A percentile compares a stretch with the other conserved stretches of the same genome.
Evolutionary conservation across 495 filamentous ascomycete genomes (phyloP).

Genomic region (Trichoderma erinaceum): DNA sequence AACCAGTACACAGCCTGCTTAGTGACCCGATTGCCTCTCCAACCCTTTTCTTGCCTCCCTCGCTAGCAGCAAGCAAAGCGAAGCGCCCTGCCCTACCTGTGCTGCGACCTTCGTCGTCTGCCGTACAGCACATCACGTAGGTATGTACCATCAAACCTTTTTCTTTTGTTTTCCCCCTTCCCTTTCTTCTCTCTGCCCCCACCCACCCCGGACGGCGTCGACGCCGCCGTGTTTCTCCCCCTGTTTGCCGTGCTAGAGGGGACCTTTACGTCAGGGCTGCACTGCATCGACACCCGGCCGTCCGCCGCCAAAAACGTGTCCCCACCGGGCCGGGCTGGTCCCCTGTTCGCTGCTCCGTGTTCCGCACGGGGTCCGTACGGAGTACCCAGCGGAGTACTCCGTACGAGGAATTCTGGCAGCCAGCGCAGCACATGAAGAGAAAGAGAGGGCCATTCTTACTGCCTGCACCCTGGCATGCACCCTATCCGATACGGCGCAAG

Average conservation of each 20-base stretch:
- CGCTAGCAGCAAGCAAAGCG: no score
- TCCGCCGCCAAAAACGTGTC: neutral
- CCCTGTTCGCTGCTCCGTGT: constrained; percentile 7
- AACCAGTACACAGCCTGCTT: neutral
- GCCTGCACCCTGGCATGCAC: neutral
- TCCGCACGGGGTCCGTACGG: constrained; percentile 12
- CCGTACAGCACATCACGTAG: neutral
- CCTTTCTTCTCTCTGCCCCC: neutral
- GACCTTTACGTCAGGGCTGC: constrained; percentile 8
- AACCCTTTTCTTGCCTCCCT: neutral
- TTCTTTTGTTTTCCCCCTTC: neutral
- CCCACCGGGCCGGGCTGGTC: constrained; percentile 5
- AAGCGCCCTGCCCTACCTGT: neutral
- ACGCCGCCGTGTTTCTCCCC: neutral
- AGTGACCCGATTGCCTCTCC: neutral
- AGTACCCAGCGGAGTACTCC: neutral
- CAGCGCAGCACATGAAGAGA: neutral
- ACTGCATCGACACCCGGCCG: constrained; percentile 11
- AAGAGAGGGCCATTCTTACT: neutral
- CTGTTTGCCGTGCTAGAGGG: neutral
- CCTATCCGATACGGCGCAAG: constrained; percentile 4
- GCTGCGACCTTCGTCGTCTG: neutral
- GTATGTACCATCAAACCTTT: neutral
- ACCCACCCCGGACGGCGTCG: constrained; percentile 6
- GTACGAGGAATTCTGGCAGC: neutral